Evolutionary conservation across 345 rosid genomes (phyloP).

Genomic region (Fremontodendron californicum): DNA sequence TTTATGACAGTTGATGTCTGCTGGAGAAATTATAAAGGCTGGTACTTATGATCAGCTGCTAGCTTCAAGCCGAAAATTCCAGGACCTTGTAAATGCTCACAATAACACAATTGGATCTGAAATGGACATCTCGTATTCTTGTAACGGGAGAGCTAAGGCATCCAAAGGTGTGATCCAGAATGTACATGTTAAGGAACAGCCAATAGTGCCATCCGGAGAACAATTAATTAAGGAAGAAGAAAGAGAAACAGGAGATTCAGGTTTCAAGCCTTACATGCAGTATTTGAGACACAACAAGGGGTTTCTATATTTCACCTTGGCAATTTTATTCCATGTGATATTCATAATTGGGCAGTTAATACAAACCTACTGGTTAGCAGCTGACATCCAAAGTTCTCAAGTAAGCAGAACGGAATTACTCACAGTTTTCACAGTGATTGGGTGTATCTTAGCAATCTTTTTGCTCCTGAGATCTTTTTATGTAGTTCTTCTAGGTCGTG

Average conservation of each 20-base stretch:
- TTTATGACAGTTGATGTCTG: slow-evolving; percentile 41
- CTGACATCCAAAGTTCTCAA: slow-evolving; percentile 57
- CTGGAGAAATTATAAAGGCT: slow-evolving; percentile 37
- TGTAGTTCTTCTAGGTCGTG: slow-evolving; percentile 48
- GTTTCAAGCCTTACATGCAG: slow-evolving; percentile 48
- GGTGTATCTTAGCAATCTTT: slow-evolving; percentile 40
- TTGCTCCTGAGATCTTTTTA: slow-evolving; percentile 53
- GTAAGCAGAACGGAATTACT: slow-evolving; percentile 53
- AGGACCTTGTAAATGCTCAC: slow-evolving; percentile 51
- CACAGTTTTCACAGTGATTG: slow-evolving; percentile 56
- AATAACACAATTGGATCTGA: slow-evolving; percentile 25
- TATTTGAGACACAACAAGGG: slow-evolving; percentile 68
- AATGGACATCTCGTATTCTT: background rate
- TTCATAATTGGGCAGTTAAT: slow-evolving; percentile 56
- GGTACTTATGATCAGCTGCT: slow-evolving; percentile 39
- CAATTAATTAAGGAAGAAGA: slow-evolving; percentile 56
- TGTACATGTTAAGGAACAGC: slow-evolving; percentile 8
- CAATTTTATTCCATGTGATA: slow-evolving; percentile 37
- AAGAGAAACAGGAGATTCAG: slow-evolving; percentile 46
- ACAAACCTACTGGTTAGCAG: slow-evolving; percentile 82
- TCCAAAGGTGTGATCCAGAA: slow-evolving; percentile 32
- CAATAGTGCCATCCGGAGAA: slow-evolving; percentile 17
- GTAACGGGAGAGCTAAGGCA: background rate
- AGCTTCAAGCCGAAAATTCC: slow-evolving; percentile 35
- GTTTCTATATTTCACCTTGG: slow-evolving; percentile 55